Evolutionary conservation across 371 early-diverging fungal species (phyloP).

Genomic region (Mortierella sp.): DNA sequence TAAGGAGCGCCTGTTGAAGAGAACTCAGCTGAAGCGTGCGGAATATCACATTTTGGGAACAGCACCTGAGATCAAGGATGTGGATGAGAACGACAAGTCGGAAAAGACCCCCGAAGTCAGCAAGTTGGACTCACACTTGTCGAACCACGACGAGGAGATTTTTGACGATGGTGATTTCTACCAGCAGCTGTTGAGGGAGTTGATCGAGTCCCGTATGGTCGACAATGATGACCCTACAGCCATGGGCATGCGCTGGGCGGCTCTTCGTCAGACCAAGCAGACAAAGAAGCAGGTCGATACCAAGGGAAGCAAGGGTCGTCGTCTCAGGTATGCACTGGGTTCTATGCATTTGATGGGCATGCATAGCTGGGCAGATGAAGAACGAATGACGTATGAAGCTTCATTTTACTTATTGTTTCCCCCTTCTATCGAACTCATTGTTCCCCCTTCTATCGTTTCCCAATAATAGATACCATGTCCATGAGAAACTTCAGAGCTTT

Average conservation of each 20-base stretch:
- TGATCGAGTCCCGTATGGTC: conserved; percentile 93
- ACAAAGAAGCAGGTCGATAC: conserved; percentile 89
- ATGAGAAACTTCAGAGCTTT: conserved; percentile 95
- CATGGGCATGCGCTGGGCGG: conserved; percentile 88
- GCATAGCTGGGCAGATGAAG: neutral
- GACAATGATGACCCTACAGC: conserved; percentile 88
- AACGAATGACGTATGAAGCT: neutral
- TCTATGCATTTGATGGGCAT: neutral
- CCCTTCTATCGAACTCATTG: neutral
- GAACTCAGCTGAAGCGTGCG: conserved; percentile 87
- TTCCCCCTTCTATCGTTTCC: neutral
- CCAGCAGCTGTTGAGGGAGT: conserved; percentile 90
- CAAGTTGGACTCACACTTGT: conserved; percentile 74
- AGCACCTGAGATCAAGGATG: conserved; percentile 45
- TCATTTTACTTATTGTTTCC: neutral
- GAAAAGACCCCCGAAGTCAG: conserved; percentile 39
- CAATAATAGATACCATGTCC: conserved; percentile 83
- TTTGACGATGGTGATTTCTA: conserved; percentile 98
- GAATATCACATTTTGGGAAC: conserved; percentile 74
- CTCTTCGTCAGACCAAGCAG: conserved; percentile 77
- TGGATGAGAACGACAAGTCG: conserved; percentile 38
- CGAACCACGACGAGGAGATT: conserved; percentile 86
- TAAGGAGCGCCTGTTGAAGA: conserved; percentile 83
- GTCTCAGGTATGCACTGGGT: conserved; percentile 70
- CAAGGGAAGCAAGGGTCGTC: conserved; percentile 94